These are phyloP conservation scores for Royoungia palumana DNA, from an alignment of 768 basidiomycete species.

Conservation along the genomic window DNA sequence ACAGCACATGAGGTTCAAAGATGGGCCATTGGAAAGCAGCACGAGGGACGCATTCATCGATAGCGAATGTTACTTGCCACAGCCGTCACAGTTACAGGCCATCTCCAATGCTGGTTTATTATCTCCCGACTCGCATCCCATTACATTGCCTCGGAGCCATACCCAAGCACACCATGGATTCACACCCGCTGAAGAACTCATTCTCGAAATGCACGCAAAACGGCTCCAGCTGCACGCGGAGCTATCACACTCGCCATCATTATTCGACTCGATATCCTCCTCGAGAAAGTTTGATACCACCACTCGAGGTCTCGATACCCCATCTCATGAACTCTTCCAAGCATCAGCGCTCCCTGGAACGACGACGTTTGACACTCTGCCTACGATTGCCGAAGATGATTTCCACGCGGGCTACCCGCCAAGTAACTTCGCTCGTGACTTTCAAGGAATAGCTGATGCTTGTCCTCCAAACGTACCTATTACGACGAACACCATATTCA, in stretches of 20 bases:
- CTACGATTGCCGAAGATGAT: constrained; percentile 36
- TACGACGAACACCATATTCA: constrained; percentile 3
- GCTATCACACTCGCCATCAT: constrained; percentile 5
- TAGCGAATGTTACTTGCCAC: constrained; percentile 15
- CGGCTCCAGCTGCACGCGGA: constrained; percentile 18
- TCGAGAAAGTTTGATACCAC: constrained; percentile 7
- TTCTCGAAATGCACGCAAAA: constrained; percentile 53
- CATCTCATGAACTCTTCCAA: background rate
- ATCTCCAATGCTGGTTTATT: constrained; percentile 19
- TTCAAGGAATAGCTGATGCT: background rate
- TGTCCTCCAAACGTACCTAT: background rate
- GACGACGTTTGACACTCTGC: constrained; percentile 16
- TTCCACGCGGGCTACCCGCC: constrained; percentile 28
- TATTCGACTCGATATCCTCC: constrained; percentile 10
- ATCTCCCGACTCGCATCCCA: constrained; percentile 8
- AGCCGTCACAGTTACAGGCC: constrained; percentile 21
- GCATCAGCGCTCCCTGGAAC: constrained; percentile 3
- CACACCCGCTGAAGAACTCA: constrained; percentile 65
- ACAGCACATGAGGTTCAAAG: constrained; percentile 20
- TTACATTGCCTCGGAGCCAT: constrained; percentile 21
- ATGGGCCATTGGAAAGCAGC: constrained; percentile 11
- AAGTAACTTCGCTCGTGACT: constrained; percentile 2
- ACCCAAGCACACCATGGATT: constrained; percentile 51
- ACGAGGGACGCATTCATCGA: constrained; percentile 14
- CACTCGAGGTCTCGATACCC: constrained; percentile 4